Base-by-base conservation (phyloP, 2,329 filamentous ascomycete species). In the Cercospora zeae-maydis region DNA sequence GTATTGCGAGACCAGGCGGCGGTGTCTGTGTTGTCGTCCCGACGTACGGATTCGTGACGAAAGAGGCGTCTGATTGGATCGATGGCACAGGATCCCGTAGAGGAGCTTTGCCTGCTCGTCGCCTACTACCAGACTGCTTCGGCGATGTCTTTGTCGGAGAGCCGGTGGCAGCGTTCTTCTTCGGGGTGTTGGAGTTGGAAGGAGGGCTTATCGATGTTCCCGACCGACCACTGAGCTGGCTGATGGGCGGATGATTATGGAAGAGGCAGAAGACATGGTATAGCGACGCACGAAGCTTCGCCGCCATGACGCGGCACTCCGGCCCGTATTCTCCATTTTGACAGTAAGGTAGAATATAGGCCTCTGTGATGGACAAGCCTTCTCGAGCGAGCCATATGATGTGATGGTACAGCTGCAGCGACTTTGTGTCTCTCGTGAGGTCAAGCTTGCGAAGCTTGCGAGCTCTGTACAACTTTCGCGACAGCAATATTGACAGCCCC, bases 201-300 rank as follows among this genome's bases (percentile, higher is more conserved):
- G 68, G 68, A 9, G 72, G 66, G 39, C 67, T 72, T 6, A 60
- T 65, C 19, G 62, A 55, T 10, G 68, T 65, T 34, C 57, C 63
- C 24, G 73, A 71, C 4, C 70, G 64, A 14, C 69, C 64, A 39
- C 86, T 82, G 34, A 74, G 65, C 36, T 83, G 80, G 49, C 87
- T 88, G 61, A 96, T 85, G 0, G 89, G 83, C 0, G 93, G 93
- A 58, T 91, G 87, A 77, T 97, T 97, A 79, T 97, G 92, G 74
- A 97, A 98, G 11, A 98, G 84, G 59, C 96, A 95, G 75, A 96
- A 96, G 68, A 99, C 92, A 78, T 99, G 93, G 71, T 96, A 95
- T 75, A 98, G 96, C 19, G 92, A 96, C 14, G 95, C 95, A 64
- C 92, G 88, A 13, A 99, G 83, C 77, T 98, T 99, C 75, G 92